A percentile compares a stretch with the other conserved stretches of the same genome.
Evolutionary conservation across 495 filamentous ascomycete genomes (phyloP).

Genomic region (Podospora comata): DNA sequence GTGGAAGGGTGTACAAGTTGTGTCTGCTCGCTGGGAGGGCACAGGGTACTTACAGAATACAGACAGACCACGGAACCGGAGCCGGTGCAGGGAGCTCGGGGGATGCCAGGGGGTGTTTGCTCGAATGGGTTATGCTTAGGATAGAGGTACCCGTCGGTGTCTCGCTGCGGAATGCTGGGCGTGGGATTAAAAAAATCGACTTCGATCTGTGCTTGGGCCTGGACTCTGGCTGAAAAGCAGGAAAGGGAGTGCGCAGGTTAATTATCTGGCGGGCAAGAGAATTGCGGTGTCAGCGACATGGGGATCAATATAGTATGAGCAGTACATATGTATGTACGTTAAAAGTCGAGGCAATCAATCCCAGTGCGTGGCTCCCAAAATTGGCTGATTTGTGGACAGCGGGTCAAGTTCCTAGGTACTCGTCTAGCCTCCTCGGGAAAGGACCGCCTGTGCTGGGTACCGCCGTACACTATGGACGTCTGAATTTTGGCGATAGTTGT

Average conservation of each 20-base stretch:
- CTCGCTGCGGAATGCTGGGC: conserved; percentile 10
- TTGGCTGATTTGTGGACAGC: not conserved
- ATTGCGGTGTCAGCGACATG: not conserved
- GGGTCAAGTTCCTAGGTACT: not conserved
- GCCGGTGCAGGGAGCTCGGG: not conserved
- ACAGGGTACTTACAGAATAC: conserved; percentile 1
- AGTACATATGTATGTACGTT: not conserved
- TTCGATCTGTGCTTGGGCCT: not conserved
- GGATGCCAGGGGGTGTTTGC: not conserved
- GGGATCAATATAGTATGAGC: not conserved
- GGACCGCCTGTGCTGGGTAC: not conserved
- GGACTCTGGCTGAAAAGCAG: not conserved
- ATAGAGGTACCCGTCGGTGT: conserved; percentile 10
- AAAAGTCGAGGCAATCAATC: not conserved
- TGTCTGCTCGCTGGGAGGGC: not conserved
- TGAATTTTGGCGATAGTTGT: not conserved
- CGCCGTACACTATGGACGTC: not conserved
- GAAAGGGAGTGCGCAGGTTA: not conserved
- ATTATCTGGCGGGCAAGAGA: not conserved
- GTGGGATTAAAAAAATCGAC: not conserved
- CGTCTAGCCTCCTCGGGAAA: not conserved
- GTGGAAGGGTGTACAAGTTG: conserved; percentile 14
- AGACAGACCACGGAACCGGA: not conserved
- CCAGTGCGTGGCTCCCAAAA: not conserved
- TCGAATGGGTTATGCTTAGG: conserved; percentile 1